Base-by-base conservation (phyloP, 1,284 basidiomycete genomes). In the Fomitopsis schrenkii region DNA sequence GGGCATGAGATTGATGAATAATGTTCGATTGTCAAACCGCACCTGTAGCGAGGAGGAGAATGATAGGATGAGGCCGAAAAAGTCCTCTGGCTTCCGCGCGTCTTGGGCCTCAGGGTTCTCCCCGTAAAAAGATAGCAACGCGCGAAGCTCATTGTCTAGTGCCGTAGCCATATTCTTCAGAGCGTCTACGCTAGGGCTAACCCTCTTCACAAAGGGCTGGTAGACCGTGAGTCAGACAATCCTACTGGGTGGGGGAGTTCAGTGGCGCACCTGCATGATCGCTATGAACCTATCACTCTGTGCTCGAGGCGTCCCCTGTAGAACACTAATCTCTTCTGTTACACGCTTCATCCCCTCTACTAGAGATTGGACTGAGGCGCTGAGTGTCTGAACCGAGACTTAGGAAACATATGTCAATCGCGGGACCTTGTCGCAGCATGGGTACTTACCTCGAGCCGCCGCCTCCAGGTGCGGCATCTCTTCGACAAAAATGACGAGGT, bases 391-490 rank as follows among this genome's bases (percentile, higher is more conserved):
- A 5, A 90, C 79, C 26, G 92, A 92, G 1, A 93, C 93, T 94
- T 36, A 0, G 28, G 9, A 14, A 17, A 50, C 12, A 22, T 2
- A 19, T n/a, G 12, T 55, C 1, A 56, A 6, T 35, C 1, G 33
- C 30, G 30, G 8, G 26, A 19, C 30, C 8, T 12, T 14, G 15
- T 53, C 15, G n/a, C 15, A 12, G 9, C 1, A 9, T 45, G 8
- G 40, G 54, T 5, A 70, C 83, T 68, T 67, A 93, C 93, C 79
- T 70, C 92, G 81, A 46, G 92, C 88, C 6, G 93, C 94, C 4
- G 91, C 84, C 72, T 96, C 93, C 2, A 97, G 70, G 69, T 88
- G 88, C 3, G 92, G 87, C 67, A 93, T 77, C 28, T 96, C 94
- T 41, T 94, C 90, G 8, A 93, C 81, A 74, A 95, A 96, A 14